A percentile compares a stretch with the other conserved stretches of the same genome.
Conservation (phyloP, 208 protist genomes). For the Lotmaria passim region DNA sequence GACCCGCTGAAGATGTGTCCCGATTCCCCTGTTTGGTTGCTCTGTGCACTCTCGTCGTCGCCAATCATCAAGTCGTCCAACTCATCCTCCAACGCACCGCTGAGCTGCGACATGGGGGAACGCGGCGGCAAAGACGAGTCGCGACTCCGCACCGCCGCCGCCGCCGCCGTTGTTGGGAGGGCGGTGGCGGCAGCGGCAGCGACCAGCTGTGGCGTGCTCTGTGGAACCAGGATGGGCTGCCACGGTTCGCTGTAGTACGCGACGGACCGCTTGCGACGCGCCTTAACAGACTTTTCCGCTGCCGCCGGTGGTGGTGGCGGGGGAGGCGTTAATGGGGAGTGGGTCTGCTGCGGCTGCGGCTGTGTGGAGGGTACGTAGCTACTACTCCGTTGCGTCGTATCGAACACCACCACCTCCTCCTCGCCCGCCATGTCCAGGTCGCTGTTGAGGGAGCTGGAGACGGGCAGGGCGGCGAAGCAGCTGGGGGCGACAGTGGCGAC, state of each 20-base stretch:
- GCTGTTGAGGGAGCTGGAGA: not conserved
- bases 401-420: not conserved
- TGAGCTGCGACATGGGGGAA: not conserved
- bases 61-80: constrained; percentile 31
- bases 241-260: constrained; percentile 37
- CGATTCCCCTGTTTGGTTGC: constrained; percentile 2
- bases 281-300: not conserved
- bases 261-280: constrained; percentile 7
- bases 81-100: constrained; percentile 17
- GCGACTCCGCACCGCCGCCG: not conserved
- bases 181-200: not conserved
- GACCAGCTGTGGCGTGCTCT: not conserved
- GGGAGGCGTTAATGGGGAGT: not conserved
- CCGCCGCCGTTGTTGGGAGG: not conserved
- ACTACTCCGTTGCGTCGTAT: not conserved
- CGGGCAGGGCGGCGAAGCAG: not conserved
- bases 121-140: not conserved
- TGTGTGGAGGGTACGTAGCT: constrained; percentile 10
- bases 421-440: constrained; percentile 1
- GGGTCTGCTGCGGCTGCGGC: not conserved
- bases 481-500: not conserved
- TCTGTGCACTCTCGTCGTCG: constrained; percentile 13
- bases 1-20: constrained; percentile 19
- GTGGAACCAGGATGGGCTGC: constrained; percentile 29
- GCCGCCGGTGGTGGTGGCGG: not conserved